phyloP scores from a whole-genome alignment of 768 basidiomycete genomes.

The Neoboletus magnificus region DNA sequence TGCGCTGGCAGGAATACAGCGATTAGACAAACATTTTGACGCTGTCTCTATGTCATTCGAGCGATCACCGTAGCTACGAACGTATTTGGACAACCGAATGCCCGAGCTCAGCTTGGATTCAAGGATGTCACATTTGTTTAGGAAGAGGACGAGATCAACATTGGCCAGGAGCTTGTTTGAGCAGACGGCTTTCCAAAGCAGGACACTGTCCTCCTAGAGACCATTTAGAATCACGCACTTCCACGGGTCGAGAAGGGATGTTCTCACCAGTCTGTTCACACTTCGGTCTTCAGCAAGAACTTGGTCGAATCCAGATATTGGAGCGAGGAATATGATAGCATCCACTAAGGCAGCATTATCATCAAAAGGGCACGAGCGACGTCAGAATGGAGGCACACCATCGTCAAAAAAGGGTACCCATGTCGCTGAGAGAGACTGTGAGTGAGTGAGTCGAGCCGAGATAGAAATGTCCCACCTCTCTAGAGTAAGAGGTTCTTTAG shows the following conservation, averaged over 20 bases:
- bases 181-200: constrained; percentile 72
- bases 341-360: constrained; percentile 23
- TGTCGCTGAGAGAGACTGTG: constrained; percentile 33
- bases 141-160: constrained; percentile 74
- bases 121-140: constrained; percentile 81
- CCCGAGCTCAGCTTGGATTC: constrained; percentile 63
- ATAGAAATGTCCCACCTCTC: constrained; percentile 31
- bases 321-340: constrained; percentile 59
- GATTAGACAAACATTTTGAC: constrained; percentile 52
- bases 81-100: constrained; percentile 60
- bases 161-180: constrained; percentile 66
- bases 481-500: constrained; percentile 17
- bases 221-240: neutral
- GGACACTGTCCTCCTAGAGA: constrained; percentile 67
- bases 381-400: constrained; percentile 27
- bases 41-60: constrained; percentile 68
- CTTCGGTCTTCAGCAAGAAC: constrained; percentile 48
- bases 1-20: neutral
- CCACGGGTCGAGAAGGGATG: neutral
- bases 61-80: constrained; percentile 67
- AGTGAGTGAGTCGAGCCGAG: constrained; percentile 5
- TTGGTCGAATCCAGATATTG: constrained; percentile 57
- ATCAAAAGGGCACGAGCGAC: neutral
- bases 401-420: constrained; percentile 59
- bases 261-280: constrained; percentile 47